These are phyloP conservation scores for Diplosphaera chodatii DNA, from an alignment of 139 green algal species.

Conservation along the genomic window DNA sequence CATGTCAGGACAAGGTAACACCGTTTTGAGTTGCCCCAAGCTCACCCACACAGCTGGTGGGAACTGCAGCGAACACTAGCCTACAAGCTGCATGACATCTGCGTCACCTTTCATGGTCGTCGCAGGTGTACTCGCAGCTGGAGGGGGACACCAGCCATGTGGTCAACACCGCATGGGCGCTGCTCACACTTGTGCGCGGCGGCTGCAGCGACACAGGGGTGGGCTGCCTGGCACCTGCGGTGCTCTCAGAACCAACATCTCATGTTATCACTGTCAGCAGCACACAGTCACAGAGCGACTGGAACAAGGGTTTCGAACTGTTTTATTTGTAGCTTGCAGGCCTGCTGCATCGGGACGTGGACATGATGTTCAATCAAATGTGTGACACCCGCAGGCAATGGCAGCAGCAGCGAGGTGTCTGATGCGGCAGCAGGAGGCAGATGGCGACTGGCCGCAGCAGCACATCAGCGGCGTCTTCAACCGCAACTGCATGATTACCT, in stretches of 20 bases:
- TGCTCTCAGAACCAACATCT: too few relatives aligned
- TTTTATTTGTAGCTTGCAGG: too few relatives aligned
- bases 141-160: conserved; percentile 68
- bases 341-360: too few relatives aligned
- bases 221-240: too few relatives aligned
- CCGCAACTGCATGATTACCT: conserved; percentile 99
- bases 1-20: conserved; percentile 94
- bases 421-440: conserved; percentile 35
- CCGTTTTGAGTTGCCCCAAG: too few relatives aligned
- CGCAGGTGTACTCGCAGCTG: conserved; percentile 84
- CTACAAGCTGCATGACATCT: too few relatives aligned
- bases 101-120: neutral
- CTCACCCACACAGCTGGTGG: too few relatives aligned
- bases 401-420: conserved; percentile 42
- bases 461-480: conserved; percentile 99
- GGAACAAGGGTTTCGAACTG: too few relatives aligned
- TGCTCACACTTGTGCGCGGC: conserved; percentile 79
- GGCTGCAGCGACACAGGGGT: conserved; percentile 57
- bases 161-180: conserved; percentile 95
- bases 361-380: too few relatives aligned
- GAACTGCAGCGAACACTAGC: too few relatives aligned
- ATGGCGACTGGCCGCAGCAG: conserved; percentile 97
- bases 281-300: too few relatives aligned
- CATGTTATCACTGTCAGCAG: too few relatives aligned
- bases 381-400: conserved; percentile 41